phyloP scores from a whole-genome alignment of 306 rosid genomes.

The Rosa multiflora region DNA sequence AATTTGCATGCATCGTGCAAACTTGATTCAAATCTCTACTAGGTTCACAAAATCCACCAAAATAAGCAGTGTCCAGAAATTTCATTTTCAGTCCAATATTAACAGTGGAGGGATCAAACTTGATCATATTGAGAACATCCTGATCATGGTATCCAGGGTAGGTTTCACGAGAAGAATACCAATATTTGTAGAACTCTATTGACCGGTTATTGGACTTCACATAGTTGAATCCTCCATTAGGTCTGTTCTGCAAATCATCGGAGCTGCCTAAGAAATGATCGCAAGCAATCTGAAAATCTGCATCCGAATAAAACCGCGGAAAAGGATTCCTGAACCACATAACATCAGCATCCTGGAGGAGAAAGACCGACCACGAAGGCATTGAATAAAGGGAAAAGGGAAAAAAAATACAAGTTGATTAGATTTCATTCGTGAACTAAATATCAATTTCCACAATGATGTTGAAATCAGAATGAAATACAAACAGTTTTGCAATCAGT shows the following conservation, averaged over 20 bases:
- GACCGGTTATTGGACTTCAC: slow-evolving; percentile 85
- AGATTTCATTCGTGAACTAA: background rate
- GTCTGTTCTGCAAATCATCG: slow-evolving; percentile 63
- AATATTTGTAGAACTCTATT: slow-evolving; percentile 76
- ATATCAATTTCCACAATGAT: background rate
- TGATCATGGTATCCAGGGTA: slow-evolving; percentile 93
- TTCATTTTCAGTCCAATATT: slow-evolving; percentile 63
- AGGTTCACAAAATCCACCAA: slow-evolving; percentile 97
- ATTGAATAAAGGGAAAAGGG: slow-evolving; percentile 17
- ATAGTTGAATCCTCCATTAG: slow-evolving; percentile 92
- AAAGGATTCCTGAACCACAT: slow-evolving; percentile 99
- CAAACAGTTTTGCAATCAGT: too few relatives aligned
- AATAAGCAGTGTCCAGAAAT: slow-evolving; percentile 83
- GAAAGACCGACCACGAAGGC: slow-evolving; percentile 6
- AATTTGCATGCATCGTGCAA: slow-evolving; percentile 97
- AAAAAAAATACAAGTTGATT: slow-evolving; percentile 6
- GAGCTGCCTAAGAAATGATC: slow-evolving; percentile 75
- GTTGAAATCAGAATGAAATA: background rate
- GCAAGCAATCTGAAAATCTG: slow-evolving; percentile 92
- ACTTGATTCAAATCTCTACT: slow-evolving; percentile 89
- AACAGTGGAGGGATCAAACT: slow-evolving; percentile 55
- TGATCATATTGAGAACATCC: slow-evolving; percentile 89
- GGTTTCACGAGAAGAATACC: slow-evolving; percentile 74
- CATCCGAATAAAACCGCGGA: slow-evolving; percentile 63
- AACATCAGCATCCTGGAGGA: slow-evolving; percentile 85